A percentile compares a stretch with the other conserved stretches of the same genome.
phyloP scores from a whole-genome alignment of 805 yeast species.

The Barnettozyma sucrosica region DNA sequence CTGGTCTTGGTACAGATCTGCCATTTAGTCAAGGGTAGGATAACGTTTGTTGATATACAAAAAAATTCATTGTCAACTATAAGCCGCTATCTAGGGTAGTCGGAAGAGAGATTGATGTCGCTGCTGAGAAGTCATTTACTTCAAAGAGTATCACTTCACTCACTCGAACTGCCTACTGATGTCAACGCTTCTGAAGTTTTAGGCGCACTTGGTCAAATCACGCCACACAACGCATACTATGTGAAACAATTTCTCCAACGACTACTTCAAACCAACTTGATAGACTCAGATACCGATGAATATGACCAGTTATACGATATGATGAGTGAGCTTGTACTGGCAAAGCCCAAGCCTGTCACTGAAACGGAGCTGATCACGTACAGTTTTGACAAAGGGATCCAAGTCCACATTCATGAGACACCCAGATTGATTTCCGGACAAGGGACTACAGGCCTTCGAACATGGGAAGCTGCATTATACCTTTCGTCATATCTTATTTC shows the following conservation, averaged over 20 bases:
- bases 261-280: slow-evolving; percentile 27
- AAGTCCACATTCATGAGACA: slow-evolving; percentile 44
- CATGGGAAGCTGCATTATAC: slow-evolving; percentile 89
- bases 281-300: slow-evolving; percentile 30
- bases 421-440: slow-evolving; percentile 60
- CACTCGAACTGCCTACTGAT: slow-evolving; percentile 10
- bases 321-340: slow-evolving; percentile 26
- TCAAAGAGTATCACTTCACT: slow-evolving; percentile 21
- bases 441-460: slow-evolving; percentile 86
- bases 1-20: background rate
- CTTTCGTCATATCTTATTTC: slow-evolving; percentile 46
- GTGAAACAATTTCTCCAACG: slow-evolving; percentile 36
- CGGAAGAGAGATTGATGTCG: slow-evolving; percentile 11
- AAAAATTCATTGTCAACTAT: too few relatives aligned
- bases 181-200: slow-evolving; percentile 18
- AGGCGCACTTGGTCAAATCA: slow-evolving; percentile 16
- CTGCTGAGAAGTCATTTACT: slow-evolving; percentile 13
- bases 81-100: background rate
- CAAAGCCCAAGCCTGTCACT: slow-evolving; percentile 23
- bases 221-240: slow-evolving; percentile 45
- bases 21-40: background rate
- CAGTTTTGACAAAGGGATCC: slow-evolving; percentile 14
- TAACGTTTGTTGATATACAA: background rate
- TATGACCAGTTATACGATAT: slow-evolving; percentile 32
- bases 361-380: slow-evolving; percentile 30